These are phyloP conservation scores for Oryza glaberrima DNA, from an alignment of 176 grass and related monocot genomes.

Conservation along the genomic window DNA sequence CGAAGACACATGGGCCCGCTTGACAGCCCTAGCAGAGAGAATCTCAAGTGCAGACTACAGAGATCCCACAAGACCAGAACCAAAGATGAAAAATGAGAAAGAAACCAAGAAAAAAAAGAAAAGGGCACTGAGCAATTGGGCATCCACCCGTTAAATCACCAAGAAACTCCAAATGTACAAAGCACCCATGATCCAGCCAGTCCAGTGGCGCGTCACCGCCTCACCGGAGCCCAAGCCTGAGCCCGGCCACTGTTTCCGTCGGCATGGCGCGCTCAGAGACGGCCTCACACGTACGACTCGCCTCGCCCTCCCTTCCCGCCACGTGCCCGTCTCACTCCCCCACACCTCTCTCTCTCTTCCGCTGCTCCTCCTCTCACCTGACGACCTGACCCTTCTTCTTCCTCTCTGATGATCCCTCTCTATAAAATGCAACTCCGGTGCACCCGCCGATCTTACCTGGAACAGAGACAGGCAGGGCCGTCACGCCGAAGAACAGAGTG, in stretches of 20 bases:
- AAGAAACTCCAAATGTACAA: background rate
- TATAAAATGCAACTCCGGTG: slow-evolving; percentile 40
- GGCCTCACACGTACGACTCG: slow-evolving; percentile 51
- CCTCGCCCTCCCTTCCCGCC: slow-evolving; percentile 14
- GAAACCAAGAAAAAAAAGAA: background rate
- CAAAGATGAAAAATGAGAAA: background rate
- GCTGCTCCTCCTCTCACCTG: slow-evolving; percentile 4
- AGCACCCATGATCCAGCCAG: background rate
- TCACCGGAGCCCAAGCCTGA: background rate
- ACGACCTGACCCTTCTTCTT: background rate
- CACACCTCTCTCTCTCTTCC: background rate
- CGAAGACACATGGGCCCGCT: no score
- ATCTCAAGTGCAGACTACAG: background rate
- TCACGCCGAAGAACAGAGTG: background rate
- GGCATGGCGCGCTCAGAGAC: slow-evolving; percentile 48
- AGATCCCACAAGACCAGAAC: no score
- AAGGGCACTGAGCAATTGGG: no score
- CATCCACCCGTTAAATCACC: no score
- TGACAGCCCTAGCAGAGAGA: no score
- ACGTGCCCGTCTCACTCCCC: slow-evolving; percentile 22
- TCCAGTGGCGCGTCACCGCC: background rate
- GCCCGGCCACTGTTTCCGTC: slow-evolving; percentile 6
- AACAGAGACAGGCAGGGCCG: slow-evolving; percentile 40
- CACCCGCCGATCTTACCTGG: slow-evolving; percentile 39
- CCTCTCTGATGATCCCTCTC: background rate